phyloP scores from a whole-genome alignment of 1,284 basidiomycete species.

The Pseudomicrostroma phylloplanum region DNA sequence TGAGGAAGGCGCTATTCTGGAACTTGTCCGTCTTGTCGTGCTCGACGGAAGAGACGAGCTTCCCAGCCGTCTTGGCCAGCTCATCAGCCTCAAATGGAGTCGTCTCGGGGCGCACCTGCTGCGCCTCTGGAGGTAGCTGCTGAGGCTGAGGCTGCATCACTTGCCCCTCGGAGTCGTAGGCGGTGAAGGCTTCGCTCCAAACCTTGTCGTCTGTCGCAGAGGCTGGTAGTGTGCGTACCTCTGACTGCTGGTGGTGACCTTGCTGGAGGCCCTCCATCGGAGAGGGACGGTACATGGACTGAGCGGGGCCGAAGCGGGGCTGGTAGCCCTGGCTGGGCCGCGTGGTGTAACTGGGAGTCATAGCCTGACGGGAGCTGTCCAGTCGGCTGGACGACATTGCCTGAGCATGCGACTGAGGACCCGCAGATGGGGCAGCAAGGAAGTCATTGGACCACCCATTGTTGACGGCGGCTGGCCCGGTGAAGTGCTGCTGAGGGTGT shows the following conservation, averaged over 20 bases:
- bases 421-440: background rate
- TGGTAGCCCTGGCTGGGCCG: conserved; percentile 2
- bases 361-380: background rate
- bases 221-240: conserved; percentile 4
- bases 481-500: conserved; percentile 1
- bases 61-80: conserved; percentile 51
- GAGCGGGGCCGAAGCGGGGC: background rate
- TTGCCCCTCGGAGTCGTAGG: conserved; percentile 20
- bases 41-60: conserved; percentile 49
- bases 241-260: background rate
- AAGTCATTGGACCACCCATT: conserved; percentile 3
- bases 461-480: background rate
- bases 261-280: background rate
- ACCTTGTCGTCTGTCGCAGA: conserved; percentile 19
- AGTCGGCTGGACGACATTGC: background rate
- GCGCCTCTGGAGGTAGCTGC: background rate
- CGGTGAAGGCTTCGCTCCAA: conserved; percentile 46
- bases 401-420: background rate
- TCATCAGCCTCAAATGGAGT: conserved; percentile 40
- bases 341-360: background rate
- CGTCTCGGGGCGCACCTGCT: conserved; percentile 9
- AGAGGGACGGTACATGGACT: background rate
- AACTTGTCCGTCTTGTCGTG: conserved; percentile 74
- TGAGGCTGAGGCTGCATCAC: conserved; percentile 1
- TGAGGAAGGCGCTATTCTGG: conserved; percentile 77